These are phyloP conservation scores for Lasiosphaeria miniovina DNA, from an alignment of 495 filamentous ascomycete genomes.

Conservation along the genomic window DNA sequence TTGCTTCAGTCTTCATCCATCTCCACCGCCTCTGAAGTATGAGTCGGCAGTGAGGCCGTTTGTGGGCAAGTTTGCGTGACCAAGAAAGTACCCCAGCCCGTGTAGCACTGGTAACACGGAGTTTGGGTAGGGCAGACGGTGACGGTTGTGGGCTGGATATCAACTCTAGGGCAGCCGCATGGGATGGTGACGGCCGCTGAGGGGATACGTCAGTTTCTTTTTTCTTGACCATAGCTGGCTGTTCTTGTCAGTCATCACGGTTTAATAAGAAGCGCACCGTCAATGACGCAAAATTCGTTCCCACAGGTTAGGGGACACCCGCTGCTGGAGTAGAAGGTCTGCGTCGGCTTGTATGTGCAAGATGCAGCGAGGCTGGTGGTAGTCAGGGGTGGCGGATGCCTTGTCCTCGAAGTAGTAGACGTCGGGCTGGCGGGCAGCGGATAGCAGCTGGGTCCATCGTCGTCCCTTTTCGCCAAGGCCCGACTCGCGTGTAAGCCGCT, in stretches of 20 bases:
- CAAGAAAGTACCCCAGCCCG: constrained; percentile 26
- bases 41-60: background rate
- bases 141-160: constrained; percentile 18
- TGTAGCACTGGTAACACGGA: constrained; percentile 26
- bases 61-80: constrained; percentile 11
- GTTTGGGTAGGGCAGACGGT: constrained; percentile 23
- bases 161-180: constrained; percentile 20
- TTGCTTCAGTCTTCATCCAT: no score
- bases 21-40: background rate
- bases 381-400: background rate
- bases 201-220: background rate
- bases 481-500: no score
- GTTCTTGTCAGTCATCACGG: no score
- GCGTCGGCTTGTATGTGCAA: constrained; percentile 24
- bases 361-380: constrained; percentile 14
- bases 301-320: constrained; percentile 22
- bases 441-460: no score
- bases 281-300: constrained; percentile 23
- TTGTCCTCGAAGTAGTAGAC: no score
- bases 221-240: background rate
- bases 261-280: constrained; percentile 14
- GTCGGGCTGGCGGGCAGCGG: no score
- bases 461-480: no score
- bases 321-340: constrained; percentile 25
- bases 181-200: constrained; percentile 20